A percentile compares a stretch with the other conserved stretches of the same genome.
These are phyloP conservation scores for Hypoxylon sp. DNA, from an alignment of 2,329 filamentous ascomycete species.

Conservation along the genomic window DNA sequence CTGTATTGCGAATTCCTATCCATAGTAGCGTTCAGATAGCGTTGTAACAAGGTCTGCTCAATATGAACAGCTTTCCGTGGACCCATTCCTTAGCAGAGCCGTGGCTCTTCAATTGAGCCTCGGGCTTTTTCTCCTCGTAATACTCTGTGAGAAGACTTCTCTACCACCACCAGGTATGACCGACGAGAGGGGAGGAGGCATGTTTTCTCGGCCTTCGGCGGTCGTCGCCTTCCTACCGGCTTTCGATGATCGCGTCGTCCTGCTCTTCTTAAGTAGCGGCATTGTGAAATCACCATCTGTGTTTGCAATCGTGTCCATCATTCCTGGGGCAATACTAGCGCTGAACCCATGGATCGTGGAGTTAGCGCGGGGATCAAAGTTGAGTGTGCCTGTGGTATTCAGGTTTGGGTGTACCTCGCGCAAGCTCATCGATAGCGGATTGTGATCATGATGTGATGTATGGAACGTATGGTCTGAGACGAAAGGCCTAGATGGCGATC, in stretches of 20 bases:
- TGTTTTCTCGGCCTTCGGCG: constrained; percentile 65
- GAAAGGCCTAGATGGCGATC: constrained; percentile 45
- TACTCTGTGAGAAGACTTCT: constrained; percentile 60
- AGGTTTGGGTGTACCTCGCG: constrained; percentile 69
- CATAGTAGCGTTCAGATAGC: no score
- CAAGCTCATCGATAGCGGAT: constrained; percentile 60
- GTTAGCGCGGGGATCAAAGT: constrained; percentile 61
- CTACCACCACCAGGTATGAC: constrained; percentile 49
- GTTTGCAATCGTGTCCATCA: constrained; percentile 30
- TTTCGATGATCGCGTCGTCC: constrained; percentile 53
- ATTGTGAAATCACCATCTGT: constrained; percentile 57
- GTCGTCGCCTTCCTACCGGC: constrained; percentile 53
- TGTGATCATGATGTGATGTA: constrained; percentile 42
- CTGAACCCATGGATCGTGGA: constrained; percentile 55
- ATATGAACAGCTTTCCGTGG: not conserved
- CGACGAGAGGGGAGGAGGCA: constrained; percentile 54
- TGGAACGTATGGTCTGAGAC: constrained; percentile 42
- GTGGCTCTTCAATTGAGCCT: constrained; percentile 55
- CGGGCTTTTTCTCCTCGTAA: constrained; percentile 68
- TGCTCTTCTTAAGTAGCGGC: constrained; percentile 63
- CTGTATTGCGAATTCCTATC: constrained; percentile 7
- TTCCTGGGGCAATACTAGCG: constrained; percentile 36
- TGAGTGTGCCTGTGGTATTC: constrained; percentile 56
- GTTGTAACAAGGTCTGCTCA: not conserved
- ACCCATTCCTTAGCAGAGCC: not conserved